These are phyloP conservation scores for Clarireedia hainanense DNA, from an alignment of 2,329 filamentous ascomycete genomes.

Conservation along the genomic window DNA sequence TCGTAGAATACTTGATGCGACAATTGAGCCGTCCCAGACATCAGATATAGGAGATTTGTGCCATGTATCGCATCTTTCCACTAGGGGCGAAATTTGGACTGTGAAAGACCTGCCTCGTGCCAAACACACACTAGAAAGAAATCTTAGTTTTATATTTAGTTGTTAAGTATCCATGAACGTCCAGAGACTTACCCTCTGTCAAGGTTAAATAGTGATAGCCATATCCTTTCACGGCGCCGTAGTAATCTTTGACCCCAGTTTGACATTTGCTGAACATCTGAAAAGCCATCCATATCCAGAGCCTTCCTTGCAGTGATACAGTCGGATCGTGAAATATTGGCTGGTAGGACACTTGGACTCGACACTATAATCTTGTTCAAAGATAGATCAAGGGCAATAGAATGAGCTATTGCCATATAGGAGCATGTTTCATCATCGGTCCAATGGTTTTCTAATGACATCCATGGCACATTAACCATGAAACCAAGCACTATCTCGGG, in stretches of 20 bases:
- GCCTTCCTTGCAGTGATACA: slow-evolving; percentile 61
- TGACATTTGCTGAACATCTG: slow-evolving; percentile 52
- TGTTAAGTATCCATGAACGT: background rate
- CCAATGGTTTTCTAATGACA: slow-evolving; percentile 58
- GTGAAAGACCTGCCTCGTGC: slow-evolving; percentile 62
- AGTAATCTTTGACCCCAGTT: slow-evolving; percentile 53
- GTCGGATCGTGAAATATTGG: slow-evolving; percentile 53
- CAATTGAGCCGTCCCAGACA: slow-evolving; percentile 60
- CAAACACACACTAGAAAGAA: slow-evolving; percentile 48
- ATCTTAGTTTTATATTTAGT: slow-evolving; percentile 14
- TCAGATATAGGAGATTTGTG: slow-evolving; percentile 56
- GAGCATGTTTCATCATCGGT: slow-evolving; percentile 67
- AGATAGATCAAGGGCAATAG: slow-evolving; percentile 60
- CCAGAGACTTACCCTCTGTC: slow-evolving; percentile 49
- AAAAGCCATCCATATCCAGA: slow-evolving; percentile 59
- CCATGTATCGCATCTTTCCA: slow-evolving; percentile 63
- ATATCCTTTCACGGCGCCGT: slow-evolving; percentile 58
- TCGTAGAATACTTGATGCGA: slow-evolving; percentile 62
- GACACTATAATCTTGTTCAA: slow-evolving; percentile 60
- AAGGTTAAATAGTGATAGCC: slow-evolving; percentile 65
- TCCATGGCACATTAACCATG: slow-evolving; percentile 71
- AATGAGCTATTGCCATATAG: slow-evolving; percentile 62
- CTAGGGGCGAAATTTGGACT: slow-evolving; percentile 56
- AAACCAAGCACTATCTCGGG: slow-evolving; percentile 69
- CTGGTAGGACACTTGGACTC: slow-evolving; percentile 35